These are phyloP conservation scores for Herpetomonas samuelpessoai DNA, from an alignment of 208 protist genomes.

Conservation along the genomic window DNA sequence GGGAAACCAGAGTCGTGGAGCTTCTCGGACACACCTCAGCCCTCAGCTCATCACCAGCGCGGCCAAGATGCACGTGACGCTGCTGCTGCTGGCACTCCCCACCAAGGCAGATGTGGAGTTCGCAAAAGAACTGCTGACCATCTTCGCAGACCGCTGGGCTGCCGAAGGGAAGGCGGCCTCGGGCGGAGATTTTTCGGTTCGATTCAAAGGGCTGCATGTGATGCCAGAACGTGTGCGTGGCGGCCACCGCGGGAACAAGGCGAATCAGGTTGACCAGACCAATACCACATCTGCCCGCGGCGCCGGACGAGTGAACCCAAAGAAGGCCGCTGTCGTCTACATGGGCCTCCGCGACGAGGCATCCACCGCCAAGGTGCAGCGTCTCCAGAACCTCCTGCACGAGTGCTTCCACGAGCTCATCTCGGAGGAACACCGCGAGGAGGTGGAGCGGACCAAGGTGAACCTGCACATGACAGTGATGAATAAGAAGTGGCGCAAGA, in stretches of 20 bases:
- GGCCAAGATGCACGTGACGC: slow-evolving; percentile 62
- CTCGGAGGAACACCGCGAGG: slow-evolving; percentile 22
- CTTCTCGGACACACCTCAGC: slow-evolving; percentile 12
- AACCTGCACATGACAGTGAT: slow-evolving; percentile 80
- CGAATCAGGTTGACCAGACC: slow-evolving; percentile 6
- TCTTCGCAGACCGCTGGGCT: slow-evolving; percentile 7
- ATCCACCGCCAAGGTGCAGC: slow-evolving; percentile 21
- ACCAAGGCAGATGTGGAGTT: slow-evolving; percentile 43
- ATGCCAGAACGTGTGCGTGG: slow-evolving; percentile 7
- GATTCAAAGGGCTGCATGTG: slow-evolving; percentile 19
- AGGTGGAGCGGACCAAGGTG: slow-evolving; percentile 27
- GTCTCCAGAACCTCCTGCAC: slow-evolving; percentile 46
- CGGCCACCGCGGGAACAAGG: slow-evolving; percentile 7
- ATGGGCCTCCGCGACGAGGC: slow-evolving; percentile 52
- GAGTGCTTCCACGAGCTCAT: slow-evolving; percentile 58
- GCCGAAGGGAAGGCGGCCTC: slow-evolving; percentile 11
- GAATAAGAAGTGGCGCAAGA: slow-evolving; percentile 70
- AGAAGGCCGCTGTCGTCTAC: slow-evolving; percentile 70
- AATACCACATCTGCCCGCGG: slow-evolving; percentile 14
- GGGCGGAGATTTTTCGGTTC: slow-evolving; percentile 8
- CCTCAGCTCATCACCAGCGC: slow-evolving; percentile 46
- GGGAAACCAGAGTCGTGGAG: background rate
- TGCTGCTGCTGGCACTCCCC: slow-evolving; percentile 64
- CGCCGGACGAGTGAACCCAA: slow-evolving; percentile 26
- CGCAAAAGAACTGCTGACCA: slow-evolving; percentile 45